These are phyloP conservation scores for Vicia sativa DNA, from an alignment of 306 rosid genomes.

Conservation along the genomic window DNA sequence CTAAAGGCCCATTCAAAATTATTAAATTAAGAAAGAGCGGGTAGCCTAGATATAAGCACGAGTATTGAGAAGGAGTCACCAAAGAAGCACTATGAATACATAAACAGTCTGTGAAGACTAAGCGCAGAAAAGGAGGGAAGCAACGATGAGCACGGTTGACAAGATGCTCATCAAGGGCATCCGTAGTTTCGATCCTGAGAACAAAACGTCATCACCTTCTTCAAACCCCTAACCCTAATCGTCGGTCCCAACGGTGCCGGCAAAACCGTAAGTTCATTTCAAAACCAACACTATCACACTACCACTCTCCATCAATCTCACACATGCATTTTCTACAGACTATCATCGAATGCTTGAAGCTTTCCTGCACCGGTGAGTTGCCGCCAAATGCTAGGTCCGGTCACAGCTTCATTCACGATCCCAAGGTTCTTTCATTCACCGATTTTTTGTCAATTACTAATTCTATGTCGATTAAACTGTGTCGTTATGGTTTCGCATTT, in stretches of 20 bases:
- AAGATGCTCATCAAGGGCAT: constrained; percentile 95
- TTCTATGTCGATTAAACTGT: neutral
- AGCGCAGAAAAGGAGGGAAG: neutral
- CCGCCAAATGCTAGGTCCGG: constrained; percentile 98
- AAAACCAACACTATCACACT: neutral
- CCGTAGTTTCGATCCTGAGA: constrained; percentile 98
- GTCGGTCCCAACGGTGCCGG: constrained; percentile 99
- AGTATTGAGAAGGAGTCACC: neutral
- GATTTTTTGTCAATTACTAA: neutral
- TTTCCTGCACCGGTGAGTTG: constrained; percentile 93
- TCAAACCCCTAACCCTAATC: constrained; percentile 91
- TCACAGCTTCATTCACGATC: constrained; percentile 97
- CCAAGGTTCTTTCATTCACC: constrained; percentile 55
- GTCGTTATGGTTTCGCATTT: neutral
- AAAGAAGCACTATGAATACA: neutral
- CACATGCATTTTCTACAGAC: constrained; percentile 47
- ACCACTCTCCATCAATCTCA: neutral
- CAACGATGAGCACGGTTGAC: constrained; percentile 88
- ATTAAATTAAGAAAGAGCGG: constrained; percentile 2
- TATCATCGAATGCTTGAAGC: constrained; percentile 94
- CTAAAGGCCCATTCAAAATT: neutral
- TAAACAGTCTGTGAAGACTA: neutral
- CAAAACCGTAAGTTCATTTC: constrained; percentile 60
- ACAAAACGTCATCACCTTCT: constrained; percentile 93
- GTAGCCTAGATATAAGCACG: neutral